phyloP scores from a whole-genome alignment of 345 rosid genomes.

The Balakata baccata region DNA sequence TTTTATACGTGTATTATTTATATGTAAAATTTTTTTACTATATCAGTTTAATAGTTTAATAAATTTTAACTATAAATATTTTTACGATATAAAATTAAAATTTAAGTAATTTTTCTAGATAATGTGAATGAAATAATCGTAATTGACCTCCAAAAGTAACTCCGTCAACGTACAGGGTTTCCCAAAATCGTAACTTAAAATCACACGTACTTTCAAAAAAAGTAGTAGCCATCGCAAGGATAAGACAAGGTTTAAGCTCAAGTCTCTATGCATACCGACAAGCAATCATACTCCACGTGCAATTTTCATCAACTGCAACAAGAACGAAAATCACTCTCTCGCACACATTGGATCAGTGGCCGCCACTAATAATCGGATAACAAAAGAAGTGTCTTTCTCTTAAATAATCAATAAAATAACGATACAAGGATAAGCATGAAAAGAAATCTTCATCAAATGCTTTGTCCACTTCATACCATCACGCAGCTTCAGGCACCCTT shows the following conservation, averaged over 20 bases:
- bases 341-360: slow-evolving; percentile 32
- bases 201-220: too few species aligned
- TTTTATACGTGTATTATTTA: too few species aligned
- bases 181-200: too few species aligned
- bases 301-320: background rate
- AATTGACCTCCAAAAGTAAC: too few species aligned
- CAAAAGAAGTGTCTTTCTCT: background rate
- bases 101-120: too few species aligned
- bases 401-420: background rate
- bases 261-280: background rate
- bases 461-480: slow-evolving; percentile 22
- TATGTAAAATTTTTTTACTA: too few species aligned
- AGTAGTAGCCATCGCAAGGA: too few species aligned
- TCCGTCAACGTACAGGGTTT: too few species aligned
- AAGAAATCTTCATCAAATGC: slow-evolving; percentile 1
- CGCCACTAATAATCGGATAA: slow-evolving; percentile 49
- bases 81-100: too few species aligned
- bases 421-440: slow-evolving; percentile 24
- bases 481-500: slow-evolving; percentile 13
- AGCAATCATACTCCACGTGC: slow-evolving; percentile 1
- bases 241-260: slow-evolving; percentile 1
- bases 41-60: too few species aligned
- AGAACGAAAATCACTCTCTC: slow-evolving; percentile 24
- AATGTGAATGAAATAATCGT: too few species aligned
- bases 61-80: too few species aligned